phyloP scores from a whole-genome alignment of 139 green algal genomes.

The Trebouxia sp. region DNA sequence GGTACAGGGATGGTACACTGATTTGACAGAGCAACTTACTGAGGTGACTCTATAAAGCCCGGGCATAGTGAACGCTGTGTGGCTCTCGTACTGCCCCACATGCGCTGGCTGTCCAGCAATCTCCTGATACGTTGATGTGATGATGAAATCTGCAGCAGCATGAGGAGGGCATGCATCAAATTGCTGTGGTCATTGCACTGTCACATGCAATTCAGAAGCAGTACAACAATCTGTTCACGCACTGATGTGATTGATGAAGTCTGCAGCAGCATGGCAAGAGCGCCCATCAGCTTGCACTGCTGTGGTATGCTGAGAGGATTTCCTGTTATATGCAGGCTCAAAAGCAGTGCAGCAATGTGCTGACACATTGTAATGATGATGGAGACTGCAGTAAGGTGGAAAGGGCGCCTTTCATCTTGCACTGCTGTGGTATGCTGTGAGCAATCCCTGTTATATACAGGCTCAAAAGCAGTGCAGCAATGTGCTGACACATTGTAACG shows the following conservation, averaged over 20 bases:
- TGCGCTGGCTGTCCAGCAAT: conserved; percentile 59
- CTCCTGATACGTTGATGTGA: conserved; percentile 79
- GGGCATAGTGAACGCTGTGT: conserved; percentile 80
- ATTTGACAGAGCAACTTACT: too few species aligned
- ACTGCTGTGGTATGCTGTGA: too few species aligned
- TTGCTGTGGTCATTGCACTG: too few species aligned
- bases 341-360: too few species aligned
- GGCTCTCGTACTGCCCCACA: conserved; percentile 82
- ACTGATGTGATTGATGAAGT: conserved; percentile 71
- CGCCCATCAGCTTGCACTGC: not conserved
- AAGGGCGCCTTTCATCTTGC: too few species aligned
- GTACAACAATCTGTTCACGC: conserved; percentile 76
- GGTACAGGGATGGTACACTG: too few species aligned
- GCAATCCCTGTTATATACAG: too few species aligned
- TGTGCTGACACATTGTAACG: too few species aligned
- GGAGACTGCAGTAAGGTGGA: too few species aligned
- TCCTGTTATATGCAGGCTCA: not conserved
- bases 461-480: too few species aligned
- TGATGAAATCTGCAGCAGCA: conserved; percentile 74
- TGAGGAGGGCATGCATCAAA: not conserved
- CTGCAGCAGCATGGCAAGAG: not conserved
- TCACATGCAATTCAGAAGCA: too few species aligned
- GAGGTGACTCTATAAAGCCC: conserved; percentile 59
- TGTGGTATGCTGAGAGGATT: not conserved
- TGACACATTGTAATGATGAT: too few species aligned